Percentiles rank a stretch among this genome's conserved stretches.
phyloP scores from a whole-genome alignment of 169 alveolate species.

The Cryptosporidium viatorum region DNA sequence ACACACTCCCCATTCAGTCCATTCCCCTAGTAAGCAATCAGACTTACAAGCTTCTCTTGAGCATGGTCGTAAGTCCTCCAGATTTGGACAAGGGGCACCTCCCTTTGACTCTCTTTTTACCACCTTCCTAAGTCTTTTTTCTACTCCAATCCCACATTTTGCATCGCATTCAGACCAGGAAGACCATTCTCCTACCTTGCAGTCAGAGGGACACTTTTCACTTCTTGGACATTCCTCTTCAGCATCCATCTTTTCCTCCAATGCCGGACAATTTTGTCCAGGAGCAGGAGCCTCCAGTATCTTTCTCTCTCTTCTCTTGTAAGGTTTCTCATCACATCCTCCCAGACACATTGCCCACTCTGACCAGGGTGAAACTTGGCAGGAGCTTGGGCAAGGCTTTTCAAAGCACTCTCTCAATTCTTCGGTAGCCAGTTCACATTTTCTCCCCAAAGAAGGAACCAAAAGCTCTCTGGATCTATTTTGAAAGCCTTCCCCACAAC shows the following conservation, averaged over 20 bases:
- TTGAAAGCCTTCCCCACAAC: conserved; percentile 81
- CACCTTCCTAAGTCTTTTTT: conserved; percentile 72
- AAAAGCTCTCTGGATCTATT: conserved; percentile 5
- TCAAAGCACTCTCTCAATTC: conserved; percentile 37
- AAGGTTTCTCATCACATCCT: conserved; percentile 75
- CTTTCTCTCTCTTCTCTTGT: conserved; percentile 32
- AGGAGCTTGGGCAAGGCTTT: conserved; percentile 77
- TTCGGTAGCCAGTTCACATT: conserved; percentile 39
- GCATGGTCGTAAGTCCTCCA: conserved; percentile 64
- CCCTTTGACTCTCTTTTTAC: conserved; percentile 74
- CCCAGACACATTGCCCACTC: conserved; percentile 81
- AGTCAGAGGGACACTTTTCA: conserved; percentile 67
- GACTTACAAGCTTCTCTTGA: conserved; percentile 72
- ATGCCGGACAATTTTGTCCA: neutral
- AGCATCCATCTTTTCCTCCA: conserved; percentile 8
- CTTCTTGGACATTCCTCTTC: conserved; percentile 18
- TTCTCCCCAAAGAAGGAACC: conserved; percentile 29
- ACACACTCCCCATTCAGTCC: conserved; percentile 80
- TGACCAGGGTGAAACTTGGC: conserved; percentile 78
- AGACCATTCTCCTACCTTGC: conserved; percentile 79
- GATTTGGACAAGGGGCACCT: conserved; percentile 66
- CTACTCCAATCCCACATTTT: conserved; percentile 74
- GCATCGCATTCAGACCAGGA: conserved; percentile 80
- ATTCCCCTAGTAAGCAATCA: conserved; percentile 76
- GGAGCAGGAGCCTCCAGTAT: conserved; percentile 27